A percentile compares a stretch with the other conserved stretches of the same genome.
These are phyloP conservation scores for Hylodesmum podocarpum DNA, from an alignment of 306 rosid genomes.

Conservation along the genomic window DNA sequence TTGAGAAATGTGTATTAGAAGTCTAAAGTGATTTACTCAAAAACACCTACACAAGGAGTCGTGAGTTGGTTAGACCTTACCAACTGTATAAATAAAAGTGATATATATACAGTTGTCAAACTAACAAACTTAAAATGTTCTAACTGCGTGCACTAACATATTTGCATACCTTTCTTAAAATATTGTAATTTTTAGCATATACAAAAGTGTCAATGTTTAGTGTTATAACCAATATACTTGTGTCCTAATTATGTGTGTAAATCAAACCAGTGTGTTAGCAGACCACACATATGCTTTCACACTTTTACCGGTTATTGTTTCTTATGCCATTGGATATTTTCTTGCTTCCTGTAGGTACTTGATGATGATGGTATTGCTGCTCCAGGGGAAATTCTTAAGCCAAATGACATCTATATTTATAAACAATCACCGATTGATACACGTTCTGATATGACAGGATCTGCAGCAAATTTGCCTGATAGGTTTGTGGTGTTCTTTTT, in stretches of 20 bases:
- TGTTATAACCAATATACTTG: background rate
- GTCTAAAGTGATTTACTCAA: no score
- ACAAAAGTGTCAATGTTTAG: background rate
- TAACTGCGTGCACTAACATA: background rate
- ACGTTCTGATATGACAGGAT: conserved; percentile 20
- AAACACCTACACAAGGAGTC: no score
- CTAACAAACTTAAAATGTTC: no score
- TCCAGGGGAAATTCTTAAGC: conserved; percentile 81
- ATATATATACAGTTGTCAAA: no score
- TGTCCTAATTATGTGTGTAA: background rate
- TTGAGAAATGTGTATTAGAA: no score
- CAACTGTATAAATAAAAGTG: no score
- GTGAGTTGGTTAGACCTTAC: no score
- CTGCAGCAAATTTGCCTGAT: conserved; percentile 53
- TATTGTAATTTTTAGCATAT: background rate
- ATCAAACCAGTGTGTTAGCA: background rate
- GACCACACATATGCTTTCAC: background rate
- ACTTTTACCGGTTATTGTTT: background rate
- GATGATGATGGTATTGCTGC: conserved; percentile 96
- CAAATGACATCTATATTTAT: conserved; percentile 64
- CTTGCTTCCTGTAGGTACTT: conserved; percentile 52
- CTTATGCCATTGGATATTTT: background rate
- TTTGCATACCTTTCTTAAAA: background rate
- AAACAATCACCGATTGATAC: conserved; percentile 68
- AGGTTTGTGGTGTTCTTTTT: conserved; percentile 40